A percentile compares a stretch with the other conserved stretches of the same genome.
These are phyloP conservation scores for Exobasidium cylindrosporum DNA, from an alignment of 1,284 basidiomycete genomes.

Conservation along the genomic window DNA sequence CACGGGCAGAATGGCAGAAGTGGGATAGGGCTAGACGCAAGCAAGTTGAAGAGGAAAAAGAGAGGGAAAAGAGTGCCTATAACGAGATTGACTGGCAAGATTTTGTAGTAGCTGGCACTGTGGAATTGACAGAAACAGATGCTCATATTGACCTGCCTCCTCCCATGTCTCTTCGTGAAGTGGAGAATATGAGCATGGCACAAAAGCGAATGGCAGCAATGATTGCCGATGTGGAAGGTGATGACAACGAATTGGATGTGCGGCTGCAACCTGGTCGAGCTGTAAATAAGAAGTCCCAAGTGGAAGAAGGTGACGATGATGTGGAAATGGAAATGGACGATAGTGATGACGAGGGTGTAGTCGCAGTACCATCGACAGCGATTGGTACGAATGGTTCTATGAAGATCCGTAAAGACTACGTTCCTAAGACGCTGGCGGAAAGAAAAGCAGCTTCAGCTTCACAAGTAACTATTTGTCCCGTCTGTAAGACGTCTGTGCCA, in stretches of 20 bases:
- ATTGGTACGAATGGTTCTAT: slow-evolving; percentile 22
- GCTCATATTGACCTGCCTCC: slow-evolving; percentile 77
- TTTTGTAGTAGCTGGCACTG: slow-evolving; percentile 96
- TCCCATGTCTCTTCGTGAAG: slow-evolving; percentile 88
- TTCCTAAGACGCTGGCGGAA: slow-evolving; percentile 60
- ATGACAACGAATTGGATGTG: slow-evolving; percentile 61
- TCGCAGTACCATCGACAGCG: slow-evolving; percentile 24
- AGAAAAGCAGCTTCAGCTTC: slow-evolving; percentile 19
- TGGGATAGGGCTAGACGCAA: slow-evolving; percentile 78
- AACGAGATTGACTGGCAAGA: slow-evolving; percentile 99
- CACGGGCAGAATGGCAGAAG: slow-evolving; percentile 84
- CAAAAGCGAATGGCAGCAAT: slow-evolving; percentile 98
- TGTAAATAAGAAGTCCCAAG: neutral
- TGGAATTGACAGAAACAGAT: slow-evolving; percentile 93
- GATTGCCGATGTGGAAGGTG: slow-evolving; percentile 80
- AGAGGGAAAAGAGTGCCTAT: slow-evolving; percentile 60
- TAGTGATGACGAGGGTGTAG: slow-evolving; percentile 64
- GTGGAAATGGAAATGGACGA: slow-evolving; percentile 29
- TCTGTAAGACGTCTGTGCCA: slow-evolving; percentile 90
- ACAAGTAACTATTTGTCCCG: slow-evolving; percentile 72
- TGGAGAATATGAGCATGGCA: slow-evolving; percentile 92
- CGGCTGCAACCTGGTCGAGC: neutral
- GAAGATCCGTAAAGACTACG: slow-evolving; percentile 87
- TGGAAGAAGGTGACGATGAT: slow-evolving; percentile 62
- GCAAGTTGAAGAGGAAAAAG: slow-evolving; percentile 80